Evolutionary conservation across 2,329 filamentous ascomycete genomes (phyloP), one percentile per base, ranked within the genome.

Genomic region (Davidsoniella eucalypti): DNA sequence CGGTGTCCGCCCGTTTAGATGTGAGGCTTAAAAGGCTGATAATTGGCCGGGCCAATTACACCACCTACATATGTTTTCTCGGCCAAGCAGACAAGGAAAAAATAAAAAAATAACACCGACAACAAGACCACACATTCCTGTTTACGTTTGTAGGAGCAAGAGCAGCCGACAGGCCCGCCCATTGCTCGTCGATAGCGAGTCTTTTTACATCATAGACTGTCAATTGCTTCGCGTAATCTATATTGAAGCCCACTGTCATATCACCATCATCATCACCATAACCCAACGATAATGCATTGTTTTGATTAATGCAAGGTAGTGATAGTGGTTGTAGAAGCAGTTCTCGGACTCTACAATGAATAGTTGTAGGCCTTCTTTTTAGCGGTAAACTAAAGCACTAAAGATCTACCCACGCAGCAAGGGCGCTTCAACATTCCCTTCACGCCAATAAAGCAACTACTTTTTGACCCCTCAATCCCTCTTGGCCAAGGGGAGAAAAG

Each of bases 391-490:
- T 5, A 33, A 36, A 33, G 26, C 14, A n/a, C 7, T 33, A 6
- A 17, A 46, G n/a, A 33, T 18, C 25, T 10, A 46, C 21, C 21
- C 21, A 23, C 4, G 21, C 21, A 23, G 39, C 21, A 33, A 36
- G 36, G 33, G 51, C 51, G 51, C 51, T 52, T 52, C 41, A 49
- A 52, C 51, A 52, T 52, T 49, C 51, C 51, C 26, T 52, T 52
- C 51, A 49, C 51, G 51, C 46, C 46, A 52, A 21, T 43, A n/a
- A 23, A 25, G 41, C 41, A 21, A 43, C 5, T 6, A 21, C 18
- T 25, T 18, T 23, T 21, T 4, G 21, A 21, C 46, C 18, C 46
- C 17, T 9, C 18, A 25, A 14, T 38, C 8, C 37, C 29, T 41
- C 46, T 12, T 9, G 29, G 29, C 12, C 12, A 33, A 12, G 8